Conservation (phyloP, 805 yeast genomes). For the Wickerhamiella galacta region DNA sequence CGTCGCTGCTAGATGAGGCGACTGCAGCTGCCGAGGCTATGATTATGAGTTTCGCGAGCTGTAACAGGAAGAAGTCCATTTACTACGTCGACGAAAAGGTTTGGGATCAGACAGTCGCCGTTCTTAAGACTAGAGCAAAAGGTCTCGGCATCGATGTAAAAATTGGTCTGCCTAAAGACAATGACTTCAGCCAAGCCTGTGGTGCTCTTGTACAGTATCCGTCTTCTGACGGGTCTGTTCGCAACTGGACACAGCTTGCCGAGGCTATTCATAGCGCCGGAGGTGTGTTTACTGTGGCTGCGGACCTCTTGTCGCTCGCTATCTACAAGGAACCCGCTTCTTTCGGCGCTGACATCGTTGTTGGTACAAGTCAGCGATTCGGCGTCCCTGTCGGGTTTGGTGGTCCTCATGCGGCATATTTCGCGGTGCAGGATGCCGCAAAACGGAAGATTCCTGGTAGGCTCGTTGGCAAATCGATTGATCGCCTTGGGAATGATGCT, state of each 20-base stretch:
- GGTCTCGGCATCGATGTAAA: slow-evolving; percentile 54
- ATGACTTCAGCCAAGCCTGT: slow-evolving; percentile 31
- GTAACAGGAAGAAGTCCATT: slow-evolving; percentile 46
- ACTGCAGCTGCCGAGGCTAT: slow-evolving; percentile 97
- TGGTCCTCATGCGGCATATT: slow-evolving; percentile 98
- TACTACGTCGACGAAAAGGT: slow-evolving; percentile 62
- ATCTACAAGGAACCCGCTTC: slow-evolving; percentile 67
- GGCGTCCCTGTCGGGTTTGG: slow-evolving; percentile 98
- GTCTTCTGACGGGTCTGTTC: slow-evolving; percentile 60
- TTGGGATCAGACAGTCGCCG: slow-evolving; percentile 76
- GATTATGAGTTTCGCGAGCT: slow-evolving; percentile 57
- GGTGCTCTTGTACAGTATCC: slow-evolving; percentile 90
- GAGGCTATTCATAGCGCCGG: slow-evolving; percentile 52
- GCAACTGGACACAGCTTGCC: slow-evolving; percentile 38
- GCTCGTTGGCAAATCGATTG: slow-evolving; percentile 83
- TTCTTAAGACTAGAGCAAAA: slow-evolving; percentile 59
- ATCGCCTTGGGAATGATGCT: slow-evolving; percentile 79
- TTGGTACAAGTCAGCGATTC: slow-evolving; percentile 87
- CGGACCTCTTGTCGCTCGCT: slow-evolving; percentile 82
- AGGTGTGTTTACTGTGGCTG: slow-evolving; percentile 70
- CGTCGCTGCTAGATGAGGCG: slow-evolving; percentile 89
- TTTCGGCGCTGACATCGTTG: slow-evolving; percentile 81
- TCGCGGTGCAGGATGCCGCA: slow-evolving; percentile 64
- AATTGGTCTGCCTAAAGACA: slow-evolving; percentile 27
- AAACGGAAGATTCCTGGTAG: slow-evolving; percentile 95